phyloP scores from a whole-genome alignment of 2,329 filamentous ascomycete genomes.

The Cytospora paraplurivora region DNA sequence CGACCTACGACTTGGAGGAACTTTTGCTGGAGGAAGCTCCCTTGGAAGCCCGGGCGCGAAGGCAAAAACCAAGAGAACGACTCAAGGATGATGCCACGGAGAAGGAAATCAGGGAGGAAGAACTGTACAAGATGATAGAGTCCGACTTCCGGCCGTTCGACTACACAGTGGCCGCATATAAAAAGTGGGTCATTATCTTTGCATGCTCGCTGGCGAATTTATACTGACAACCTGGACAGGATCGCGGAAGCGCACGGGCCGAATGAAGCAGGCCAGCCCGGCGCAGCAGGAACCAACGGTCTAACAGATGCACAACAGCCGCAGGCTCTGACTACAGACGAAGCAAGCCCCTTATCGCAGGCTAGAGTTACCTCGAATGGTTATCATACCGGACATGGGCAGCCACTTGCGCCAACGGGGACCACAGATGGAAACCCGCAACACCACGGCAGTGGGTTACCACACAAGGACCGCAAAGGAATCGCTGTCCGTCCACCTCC shows the following conservation, averaged over 20 bases:
- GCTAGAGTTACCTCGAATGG: slow-evolving; percentile 32
- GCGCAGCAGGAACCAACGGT: slow-evolving; percentile 20
- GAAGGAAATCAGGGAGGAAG: slow-evolving; percentile 92
- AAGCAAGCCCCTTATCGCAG: slow-evolving; percentile 46
- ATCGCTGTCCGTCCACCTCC: slow-evolving; percentile 40
- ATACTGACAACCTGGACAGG: slow-evolving; percentile 30
- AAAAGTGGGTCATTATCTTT: slow-evolving; percentile 56
- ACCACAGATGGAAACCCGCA: slow-evolving; percentile 16
- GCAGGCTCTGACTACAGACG: slow-evolving; percentile 56
- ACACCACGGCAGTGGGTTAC: slow-evolving; percentile 16
- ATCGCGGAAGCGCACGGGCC: slow-evolving; percentile 31
- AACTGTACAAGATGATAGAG: slow-evolving; percentile 92
- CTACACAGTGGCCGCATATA: slow-evolving; percentile 81
- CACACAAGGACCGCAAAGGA: slow-evolving; percentile 22
- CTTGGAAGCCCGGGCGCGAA: slow-evolving; percentile 84
- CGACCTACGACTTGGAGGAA: slow-evolving; percentile 96
- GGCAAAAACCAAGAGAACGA: slow-evolving; percentile 90
- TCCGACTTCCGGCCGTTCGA: slow-evolving; percentile 93
- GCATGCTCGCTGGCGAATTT: neutral
- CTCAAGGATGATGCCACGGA: slow-evolving; percentile 93
- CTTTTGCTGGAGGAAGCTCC: slow-evolving; percentile 91
- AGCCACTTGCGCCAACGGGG: slow-evolving; percentile 19
- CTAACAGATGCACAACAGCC: slow-evolving; percentile 33
- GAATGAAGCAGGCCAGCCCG: slow-evolving; percentile 14
- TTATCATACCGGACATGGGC: slow-evolving; percentile 27